phyloP scores from a whole-genome alignment of 2,329 filamentous ascomycete genomes.

The Stachybotrys elegans region DNA sequence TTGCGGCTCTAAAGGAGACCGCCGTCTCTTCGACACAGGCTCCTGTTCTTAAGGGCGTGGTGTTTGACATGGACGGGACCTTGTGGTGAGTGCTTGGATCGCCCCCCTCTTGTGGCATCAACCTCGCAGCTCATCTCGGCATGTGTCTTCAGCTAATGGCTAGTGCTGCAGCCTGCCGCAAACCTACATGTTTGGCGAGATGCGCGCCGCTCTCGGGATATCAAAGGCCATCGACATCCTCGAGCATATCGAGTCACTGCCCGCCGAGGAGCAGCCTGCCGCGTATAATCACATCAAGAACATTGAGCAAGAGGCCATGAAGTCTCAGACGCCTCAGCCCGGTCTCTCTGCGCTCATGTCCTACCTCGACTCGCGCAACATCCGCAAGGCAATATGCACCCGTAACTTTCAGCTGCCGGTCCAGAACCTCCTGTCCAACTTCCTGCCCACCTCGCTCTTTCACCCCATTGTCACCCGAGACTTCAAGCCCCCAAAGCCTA shows the following conservation, averaged over 20 bases:
- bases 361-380: conserved; percentile 63
- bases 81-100: conserved; percentile 65
- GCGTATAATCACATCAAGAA: conserved; percentile 70
- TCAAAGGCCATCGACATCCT: conserved; percentile 75
- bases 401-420: conserved; percentile 87
- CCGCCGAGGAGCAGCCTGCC: conserved; percentile 49
- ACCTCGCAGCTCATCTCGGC: too few relatives aligned
- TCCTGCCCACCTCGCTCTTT: conserved; percentile 65
- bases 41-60: conserved; percentile 51
- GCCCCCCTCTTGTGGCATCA: too few relatives aligned
- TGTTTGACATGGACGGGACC: conserved; percentile 96
- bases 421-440: conserved; percentile 67
- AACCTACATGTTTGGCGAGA: conserved; percentile 91
- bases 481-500: conserved; percentile 78
- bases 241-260: conserved; percentile 75
- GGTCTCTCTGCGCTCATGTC: conserved; percentile 75
- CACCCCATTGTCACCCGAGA: conserved; percentile 79
- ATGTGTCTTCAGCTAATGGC: too few relatives aligned
- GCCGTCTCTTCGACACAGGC: conserved; percentile 22
- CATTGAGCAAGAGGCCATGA: conserved; percentile 81
- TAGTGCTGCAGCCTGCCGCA: conserved; percentile 70
- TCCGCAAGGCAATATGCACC: conserved; percentile 85
- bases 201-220: conserved; percentile 73
- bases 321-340: conserved; percentile 71
- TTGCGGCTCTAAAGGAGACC: conserved; percentile 49